These are phyloP conservation scores for Chrysopogon serrulatus DNA, from an alignment of 176 grass and related monocot genomes.

Conservation along the genomic window DNA sequence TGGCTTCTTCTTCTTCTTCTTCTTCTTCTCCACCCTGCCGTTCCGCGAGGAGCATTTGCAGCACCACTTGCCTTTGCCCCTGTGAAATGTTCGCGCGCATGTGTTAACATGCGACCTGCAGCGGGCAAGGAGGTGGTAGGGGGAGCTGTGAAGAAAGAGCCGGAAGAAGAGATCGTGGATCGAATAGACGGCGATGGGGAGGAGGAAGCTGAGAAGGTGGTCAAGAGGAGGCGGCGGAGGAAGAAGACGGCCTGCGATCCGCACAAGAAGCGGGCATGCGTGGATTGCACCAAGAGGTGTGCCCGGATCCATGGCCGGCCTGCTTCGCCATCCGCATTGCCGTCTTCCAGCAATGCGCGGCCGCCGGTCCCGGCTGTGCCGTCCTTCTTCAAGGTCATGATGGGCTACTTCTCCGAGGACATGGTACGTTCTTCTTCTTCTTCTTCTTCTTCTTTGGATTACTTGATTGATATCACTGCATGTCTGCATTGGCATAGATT, in stretches of 20 bases:
- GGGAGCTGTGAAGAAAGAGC: constrained; percentile 24
- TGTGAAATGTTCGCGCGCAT: neutral
- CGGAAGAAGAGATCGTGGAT: neutral
- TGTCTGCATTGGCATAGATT: neutral
- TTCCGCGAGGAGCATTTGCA: neutral
- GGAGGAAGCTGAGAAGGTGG: constrained; percentile 2
- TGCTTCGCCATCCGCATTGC: neutral
- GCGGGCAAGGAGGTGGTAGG: neutral
- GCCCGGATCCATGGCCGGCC: constrained; percentile 21
- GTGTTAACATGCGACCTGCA: neutral
- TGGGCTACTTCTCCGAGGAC: constrained; percentile 50
- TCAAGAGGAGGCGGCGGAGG: constrained; percentile 3
- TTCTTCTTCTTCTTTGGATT: neutral
- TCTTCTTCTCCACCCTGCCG: neutral
- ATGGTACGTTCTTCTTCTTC: constrained; percentile 55
- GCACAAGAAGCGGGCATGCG: constrained; percentile 28
- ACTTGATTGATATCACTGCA: neutral
- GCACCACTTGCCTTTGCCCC: neutral
- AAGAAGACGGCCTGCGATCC: constrained; percentile 22
- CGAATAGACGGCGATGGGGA: neutral
- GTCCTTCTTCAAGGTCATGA: constrained; percentile 86
- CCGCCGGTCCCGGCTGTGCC: neutral
- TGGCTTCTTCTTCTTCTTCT: too few relatives aligned
- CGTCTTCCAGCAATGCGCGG: neutral
- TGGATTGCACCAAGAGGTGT: constrained; percentile 43